Conservation (phyloP, 129 eudicot genomes). For the Mikania micrantha region DNA sequence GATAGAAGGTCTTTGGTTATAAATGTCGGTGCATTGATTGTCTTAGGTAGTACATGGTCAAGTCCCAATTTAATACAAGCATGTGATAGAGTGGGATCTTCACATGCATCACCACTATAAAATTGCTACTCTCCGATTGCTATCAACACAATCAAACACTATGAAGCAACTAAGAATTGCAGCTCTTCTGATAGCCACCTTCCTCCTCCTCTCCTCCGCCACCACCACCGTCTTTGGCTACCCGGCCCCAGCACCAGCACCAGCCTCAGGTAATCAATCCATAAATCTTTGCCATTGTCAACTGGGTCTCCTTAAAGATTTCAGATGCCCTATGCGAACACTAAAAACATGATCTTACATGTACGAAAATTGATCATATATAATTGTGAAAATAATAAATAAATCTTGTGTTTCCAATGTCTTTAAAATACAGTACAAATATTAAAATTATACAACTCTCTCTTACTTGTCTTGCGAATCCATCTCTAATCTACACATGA, state of each 20-base stretch:
- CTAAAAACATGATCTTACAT: no score
- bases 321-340: no score
- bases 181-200: conserved; percentile 15
- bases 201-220: conserved; percentile 21
- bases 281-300: neutral
- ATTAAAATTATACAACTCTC: no score
- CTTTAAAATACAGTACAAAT: no score
- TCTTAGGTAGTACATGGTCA: neutral
- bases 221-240: neutral
- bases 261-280: conserved; percentile 10
- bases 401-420: no score
- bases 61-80: neutral
- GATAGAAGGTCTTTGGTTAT: no score
- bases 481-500: no score
- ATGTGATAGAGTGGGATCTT: neutral
- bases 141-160: neutral
- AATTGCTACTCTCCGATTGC: neutral
- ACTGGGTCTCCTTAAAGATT: no score
- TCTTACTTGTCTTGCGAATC: no score
- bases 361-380: no score
- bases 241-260: conserved; percentile 3
- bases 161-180: conserved; percentile 18
- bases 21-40: no score
- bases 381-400: no score
- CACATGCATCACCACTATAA: neutral